These are phyloP conservation scores for Rickenella mellea DNA, from an alignment of 768 basidiomycete genomes.

Conservation along the genomic window DNA sequence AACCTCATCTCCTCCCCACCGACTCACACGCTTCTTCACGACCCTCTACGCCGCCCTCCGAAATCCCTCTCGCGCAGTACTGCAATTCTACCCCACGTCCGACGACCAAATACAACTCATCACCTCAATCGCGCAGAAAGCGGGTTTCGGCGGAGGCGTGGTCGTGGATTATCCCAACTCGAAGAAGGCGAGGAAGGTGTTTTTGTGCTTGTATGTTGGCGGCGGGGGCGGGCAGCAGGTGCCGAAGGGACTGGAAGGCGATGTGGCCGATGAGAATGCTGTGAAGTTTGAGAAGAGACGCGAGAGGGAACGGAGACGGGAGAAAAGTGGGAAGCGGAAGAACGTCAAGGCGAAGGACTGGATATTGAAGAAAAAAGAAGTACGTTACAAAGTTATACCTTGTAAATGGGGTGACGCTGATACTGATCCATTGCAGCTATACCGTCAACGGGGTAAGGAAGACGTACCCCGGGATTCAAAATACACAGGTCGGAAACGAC, in stretches of 20 bases:
- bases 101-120: constrained; percentile 97
- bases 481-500: constrained; percentile 88
- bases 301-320: constrained; percentile 49
- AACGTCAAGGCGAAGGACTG: constrained; percentile 73
- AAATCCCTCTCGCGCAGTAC: constrained; percentile 76
- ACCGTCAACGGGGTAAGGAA: constrained; percentile 78
- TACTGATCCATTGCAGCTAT: constrained; percentile 39
- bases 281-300: constrained; percentile 73
- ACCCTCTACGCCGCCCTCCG: constrained; percentile 80
- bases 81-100: constrained; percentile 94
- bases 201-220: constrained; percentile 87
- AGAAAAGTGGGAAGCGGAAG: constrained; percentile 62
- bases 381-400: constrained; percentile 24
- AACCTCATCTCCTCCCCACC: constrained; percentile 83
- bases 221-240: constrained; percentile 52
- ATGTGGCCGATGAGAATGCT: constrained; percentile 40
- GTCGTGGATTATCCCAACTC: constrained; percentile 98
- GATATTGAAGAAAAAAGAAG: constrained; percentile 97
- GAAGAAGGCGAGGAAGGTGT: constrained; percentile 91
- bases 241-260: constrained; percentile 70
- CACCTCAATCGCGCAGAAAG: constrained; percentile 83
- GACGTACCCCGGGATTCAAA: constrained; percentile 79
- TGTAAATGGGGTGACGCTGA: constrained; percentile 1
- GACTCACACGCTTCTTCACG: constrained; percentile 82
- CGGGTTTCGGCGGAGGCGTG: constrained; percentile 94